Evolutionary conservation across 352 stramenopile genomes (phyloP).

Genomic region (Pythium sp.): DNA sequence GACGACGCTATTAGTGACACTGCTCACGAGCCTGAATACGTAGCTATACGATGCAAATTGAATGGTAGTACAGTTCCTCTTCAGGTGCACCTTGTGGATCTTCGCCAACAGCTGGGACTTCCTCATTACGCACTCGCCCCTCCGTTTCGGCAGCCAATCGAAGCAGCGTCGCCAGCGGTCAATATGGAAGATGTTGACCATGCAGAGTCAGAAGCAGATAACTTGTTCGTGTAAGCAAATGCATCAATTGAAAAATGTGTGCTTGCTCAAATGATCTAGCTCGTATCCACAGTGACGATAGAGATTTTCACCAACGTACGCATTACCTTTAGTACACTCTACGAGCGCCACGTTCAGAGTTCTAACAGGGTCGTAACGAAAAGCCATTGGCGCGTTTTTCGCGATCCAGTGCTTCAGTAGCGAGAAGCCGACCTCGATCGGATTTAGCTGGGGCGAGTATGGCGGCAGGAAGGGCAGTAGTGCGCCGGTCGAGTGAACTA

Average conservation of each 20-base stretch:
- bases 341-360: background rate
- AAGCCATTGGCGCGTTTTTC: background rate
- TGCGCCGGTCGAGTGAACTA: background rate
- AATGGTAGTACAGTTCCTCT: no score
- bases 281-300: background rate
- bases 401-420: background rate
- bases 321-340: background rate
- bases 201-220: background rate
- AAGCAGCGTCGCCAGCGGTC: background rate
- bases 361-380: background rate
- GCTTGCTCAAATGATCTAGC: background rate
- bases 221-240: background rate
- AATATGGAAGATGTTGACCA: conserved; percentile 1
- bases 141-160: background rate
- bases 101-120: background rate
- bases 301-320: background rate
- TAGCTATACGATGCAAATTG: no score
- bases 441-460: background rate
- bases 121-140: background rate
- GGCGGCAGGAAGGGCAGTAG: background rate
- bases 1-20: no score
- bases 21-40: no score
- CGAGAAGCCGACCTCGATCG: background rate
- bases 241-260: background rate
- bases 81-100: no score